Evolutionary conservation across 371 early-diverging fungal genomes (phyloP), one percentile per base, ranked within the genome.

Genomic region (Apophysomyces trapeziformis): DNA sequence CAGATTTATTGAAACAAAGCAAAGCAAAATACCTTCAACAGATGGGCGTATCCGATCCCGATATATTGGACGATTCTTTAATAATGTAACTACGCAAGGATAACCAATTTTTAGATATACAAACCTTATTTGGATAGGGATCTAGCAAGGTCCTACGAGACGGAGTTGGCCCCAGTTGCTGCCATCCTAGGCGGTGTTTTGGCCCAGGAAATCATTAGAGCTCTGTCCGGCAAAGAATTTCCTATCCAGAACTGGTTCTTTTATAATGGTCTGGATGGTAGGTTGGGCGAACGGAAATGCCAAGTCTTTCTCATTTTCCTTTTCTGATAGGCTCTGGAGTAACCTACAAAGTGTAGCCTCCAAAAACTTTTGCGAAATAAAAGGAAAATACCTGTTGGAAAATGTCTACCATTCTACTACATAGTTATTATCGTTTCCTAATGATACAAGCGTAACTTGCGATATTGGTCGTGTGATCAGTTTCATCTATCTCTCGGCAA

Each of bases 141-240:
- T 7, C 70, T 88, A 26, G 69, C 70, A 16, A 47, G 60, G 6
- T 68, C 80, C 54, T 68, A 68, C 47, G 68, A 80, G 37, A 82
- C 88, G 0, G 96, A 95, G 71, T 68, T 94, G 43, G 73, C 86
- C 1, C 90, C 95, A 18, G 86, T 92, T 7, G 88, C 92, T 46
- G 92, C 96, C 3, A 89, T 96, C 61, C 77, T 95, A 0, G 97
- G 97, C 38, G 96, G 95, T 11, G 84, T 95, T 1, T 77, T 96
- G 44, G 91, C 95, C 0, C 97, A 96, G 65, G 97, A 97, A 59
- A 86, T 94, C 26, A 79, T 97, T 44, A 92, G 92, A 75, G 89
- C 90, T 5, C 68, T 96, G 8, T 89, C 94, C 7, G 84, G 80
- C 26, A 94, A 93, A 65, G 95, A 90, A 39, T 75, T 85, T 32